phyloP scores from a whole-genome alignment of 78 protist species.

The Chrysochromulina tobinii region DNA sequence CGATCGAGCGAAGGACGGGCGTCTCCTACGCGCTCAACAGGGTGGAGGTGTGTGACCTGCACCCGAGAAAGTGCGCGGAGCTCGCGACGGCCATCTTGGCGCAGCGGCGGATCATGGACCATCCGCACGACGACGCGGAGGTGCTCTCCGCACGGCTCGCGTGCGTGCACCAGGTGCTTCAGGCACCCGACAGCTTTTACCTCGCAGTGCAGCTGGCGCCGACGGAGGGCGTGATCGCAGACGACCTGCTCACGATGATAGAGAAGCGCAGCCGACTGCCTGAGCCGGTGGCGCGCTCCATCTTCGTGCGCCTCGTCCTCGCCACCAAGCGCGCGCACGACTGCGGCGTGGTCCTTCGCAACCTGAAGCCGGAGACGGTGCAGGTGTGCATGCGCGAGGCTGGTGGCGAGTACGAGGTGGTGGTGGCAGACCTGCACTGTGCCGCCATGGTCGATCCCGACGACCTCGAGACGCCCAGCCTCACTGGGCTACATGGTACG shows the following conservation, averaged over 20 bases:
- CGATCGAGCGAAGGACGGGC: too few relatives aligned
- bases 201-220: too few relatives aligned
- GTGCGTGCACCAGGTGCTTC: too few relatives aligned
- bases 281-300: not conserved
- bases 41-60: too few relatives aligned
- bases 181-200: too few relatives aligned
- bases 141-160: too few relatives aligned
- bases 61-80: too few relatives aligned
- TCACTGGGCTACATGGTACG: not conserved
- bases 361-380: not conserved
- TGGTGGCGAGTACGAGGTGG: not conserved
- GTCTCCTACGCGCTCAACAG: too few relatives aligned
- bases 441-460: not conserved
- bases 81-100: too few relatives aligned
- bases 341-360: not conserved
- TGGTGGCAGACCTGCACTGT: not conserved
- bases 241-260: not conserved
- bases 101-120: too few relatives aligned
- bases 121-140: too few relatives aligned
- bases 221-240: too few relatives aligned
- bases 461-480: not conserved
- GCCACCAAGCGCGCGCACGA: not conserved
- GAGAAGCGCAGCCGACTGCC: not conserved
- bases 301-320: not conserved
- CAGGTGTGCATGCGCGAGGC: not conserved